Evolutionary conservation across 2,329 filamentous ascomycete species (phyloP).

Genomic region (Furcasterigmium sp.): DNA sequence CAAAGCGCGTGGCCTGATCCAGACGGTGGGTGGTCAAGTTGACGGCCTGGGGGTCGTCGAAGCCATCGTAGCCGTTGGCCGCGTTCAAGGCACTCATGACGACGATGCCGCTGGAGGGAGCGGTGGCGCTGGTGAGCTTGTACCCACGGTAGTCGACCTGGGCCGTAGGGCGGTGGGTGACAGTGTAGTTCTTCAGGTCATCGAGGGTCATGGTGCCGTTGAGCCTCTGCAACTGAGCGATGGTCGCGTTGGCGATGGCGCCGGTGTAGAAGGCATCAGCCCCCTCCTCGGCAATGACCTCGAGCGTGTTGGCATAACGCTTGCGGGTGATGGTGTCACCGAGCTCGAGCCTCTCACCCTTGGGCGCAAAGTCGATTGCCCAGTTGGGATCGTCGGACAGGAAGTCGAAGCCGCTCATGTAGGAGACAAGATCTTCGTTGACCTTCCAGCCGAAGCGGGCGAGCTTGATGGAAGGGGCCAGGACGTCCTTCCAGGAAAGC

Average conservation of each 20-base stretch:
- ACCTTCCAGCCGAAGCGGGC: slow-evolving; percentile 70
- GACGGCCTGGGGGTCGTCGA: slow-evolving; percentile 48
- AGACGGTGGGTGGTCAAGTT: slow-evolving; percentile 69
- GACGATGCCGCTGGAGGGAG: slow-evolving; percentile 70
- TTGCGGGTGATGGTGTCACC: slow-evolving; percentile 73
- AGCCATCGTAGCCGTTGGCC: slow-evolving; percentile 62
- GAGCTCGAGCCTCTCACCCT: slow-evolving; percentile 58
- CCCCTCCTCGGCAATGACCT: slow-evolving; percentile 61
- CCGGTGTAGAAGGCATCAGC: slow-evolving; percentile 66
- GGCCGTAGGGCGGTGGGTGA: slow-evolving; percentile 56
- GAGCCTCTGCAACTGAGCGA: slow-evolving; percentile 54
- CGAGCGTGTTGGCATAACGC: slow-evolving; percentile 68
- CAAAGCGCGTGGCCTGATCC: slow-evolving; percentile 80
- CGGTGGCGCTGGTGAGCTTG: slow-evolving; percentile 60
- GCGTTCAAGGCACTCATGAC: slow-evolving; percentile 71
- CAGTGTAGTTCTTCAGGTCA: slow-evolving; percentile 68
- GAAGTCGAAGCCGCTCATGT: slow-evolving; percentile 64
- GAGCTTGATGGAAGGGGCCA: slow-evolving; percentile 65
- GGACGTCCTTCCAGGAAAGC: slow-evolving; percentile 60
- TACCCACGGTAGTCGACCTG: slow-evolving; percentile 64
- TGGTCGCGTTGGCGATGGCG: slow-evolving; percentile 62
- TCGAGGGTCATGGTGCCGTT: slow-evolving; percentile 74
- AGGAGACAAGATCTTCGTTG: slow-evolving; percentile 63
- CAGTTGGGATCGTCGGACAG: slow-evolving; percentile 66
- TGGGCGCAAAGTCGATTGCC: slow-evolving; percentile 80